Evolutionary conservation across 306 rosid genomes (phyloP), one percentile per base, ranked within the genome.

Genomic region (Trichosanthes cucumerina): DNA sequence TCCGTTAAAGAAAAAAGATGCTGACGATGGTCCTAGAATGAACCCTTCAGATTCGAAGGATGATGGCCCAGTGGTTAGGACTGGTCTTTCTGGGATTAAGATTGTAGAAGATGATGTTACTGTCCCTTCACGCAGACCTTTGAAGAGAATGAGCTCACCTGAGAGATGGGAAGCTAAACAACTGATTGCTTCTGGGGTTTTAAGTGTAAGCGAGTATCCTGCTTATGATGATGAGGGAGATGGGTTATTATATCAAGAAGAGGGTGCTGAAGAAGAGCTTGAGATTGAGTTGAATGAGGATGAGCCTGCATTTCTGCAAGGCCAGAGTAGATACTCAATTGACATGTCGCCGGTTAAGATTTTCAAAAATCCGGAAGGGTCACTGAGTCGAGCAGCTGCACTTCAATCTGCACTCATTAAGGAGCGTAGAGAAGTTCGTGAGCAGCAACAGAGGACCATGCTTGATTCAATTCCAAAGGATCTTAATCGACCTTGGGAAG

Each of bases 401-500:
- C 96, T 89, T 53, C 97, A 93, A 62, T 90, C 97, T 78, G 96
- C 97, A 3, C 96, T 93, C 59, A 93, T 90, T 73, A 90, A 93
- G 87, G 97, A 93, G 87, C 91, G 97, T 26, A 89, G 97, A 79
- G 97, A 93, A 87, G 97, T 93, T 18, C 83, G 96, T 39, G 97
- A 91, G 83, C 96, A 89, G 31, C 94, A 93, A 70, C 97, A 92
- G 75, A 84, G 97, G 41, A 90, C 97, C 24, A 90, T 92, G 97
- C 89, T 92, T 0, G 96, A 92, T 78, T 92, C 97, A 36, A 92
- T 92, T 44, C 97, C 93, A 11, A 92, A 92, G 90, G 97, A 92
- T 91, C 94, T 93, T 44, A 93, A 93, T 93, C 96, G 97, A 19
- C 97, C 97, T 19, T 93, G 94, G 97, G 96, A 93, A 88, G 96